These are phyloP conservation scores for Alternaria brassicae DNA, from an alignment of 2,329 filamentous ascomycete genomes.

Conservation along the genomic window DNA sequence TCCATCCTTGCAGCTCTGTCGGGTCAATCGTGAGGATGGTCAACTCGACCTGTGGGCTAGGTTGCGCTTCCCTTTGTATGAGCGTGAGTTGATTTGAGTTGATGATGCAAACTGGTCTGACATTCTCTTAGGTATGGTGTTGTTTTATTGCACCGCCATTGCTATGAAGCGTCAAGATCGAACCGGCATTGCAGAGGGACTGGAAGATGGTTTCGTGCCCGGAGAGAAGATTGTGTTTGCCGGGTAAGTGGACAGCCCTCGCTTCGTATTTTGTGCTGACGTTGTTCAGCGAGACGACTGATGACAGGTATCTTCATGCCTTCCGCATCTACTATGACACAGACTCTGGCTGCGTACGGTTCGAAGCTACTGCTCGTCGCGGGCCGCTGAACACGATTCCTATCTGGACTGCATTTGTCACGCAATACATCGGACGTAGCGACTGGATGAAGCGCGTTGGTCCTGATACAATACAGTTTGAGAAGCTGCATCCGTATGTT, in stretches of 20 bases:
- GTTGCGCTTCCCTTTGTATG: slow-evolving; percentile 62
- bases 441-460: slow-evolving; percentile 58
- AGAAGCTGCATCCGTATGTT: slow-evolving; percentile 60
- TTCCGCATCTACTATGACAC: slow-evolving; percentile 63
- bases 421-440: slow-evolving; percentile 53
- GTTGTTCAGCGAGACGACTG: slow-evolving; percentile 57
- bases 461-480: slow-evolving; percentile 55
- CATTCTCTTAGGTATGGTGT: slow-evolving; percentile 57
- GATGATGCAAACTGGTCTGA: neutral
- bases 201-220: slow-evolving; percentile 60
- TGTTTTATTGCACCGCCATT: slow-evolving; percentile 64
- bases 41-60: slow-evolving; percentile 60
- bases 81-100: slow-evolving; percentile 52
- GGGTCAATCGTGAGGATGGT: slow-evolving; percentile 49
- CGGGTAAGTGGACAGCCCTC: slow-evolving; percentile 49
- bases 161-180: slow-evolving; percentile 65
- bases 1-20: slow-evolving; percentile 52
- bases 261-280: slow-evolving; percentile 15
- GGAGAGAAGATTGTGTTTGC: slow-evolving; percentile 57
- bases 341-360: slow-evolving; percentile 59
- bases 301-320: slow-evolving; percentile 61
- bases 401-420: slow-evolving; percentile 63
- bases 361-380: slow-evolving; percentile 63
- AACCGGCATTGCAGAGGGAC: slow-evolving; percentile 47
- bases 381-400: slow-evolving; percentile 63